These are phyloP conservation scores for Akanthomyces dipterigenus DNA, from an alignment of 2,329 filamentous ascomycete species.

Conservation along the genomic window DNA sequence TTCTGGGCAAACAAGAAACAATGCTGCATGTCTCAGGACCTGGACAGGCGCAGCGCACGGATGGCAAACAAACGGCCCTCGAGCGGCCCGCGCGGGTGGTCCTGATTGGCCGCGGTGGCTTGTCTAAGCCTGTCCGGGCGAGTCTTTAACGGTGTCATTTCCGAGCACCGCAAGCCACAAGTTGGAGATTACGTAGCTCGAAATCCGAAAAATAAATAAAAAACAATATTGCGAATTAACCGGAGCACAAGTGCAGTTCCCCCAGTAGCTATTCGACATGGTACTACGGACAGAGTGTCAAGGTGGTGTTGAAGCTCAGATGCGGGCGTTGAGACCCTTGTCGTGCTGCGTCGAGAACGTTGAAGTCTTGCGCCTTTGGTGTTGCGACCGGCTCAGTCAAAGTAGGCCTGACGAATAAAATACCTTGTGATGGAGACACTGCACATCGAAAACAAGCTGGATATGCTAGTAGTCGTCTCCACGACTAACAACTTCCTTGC, in stretches of 20 bases:
- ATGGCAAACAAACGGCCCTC: conserved; percentile 3
- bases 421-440: neutral
- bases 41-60: neutral
- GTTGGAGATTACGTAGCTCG: too few species aligned
- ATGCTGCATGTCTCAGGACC: neutral
- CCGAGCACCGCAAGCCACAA: too few species aligned
- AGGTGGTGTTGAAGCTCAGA: conserved; percentile 5
- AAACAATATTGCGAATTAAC: too few species aligned
- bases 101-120: neutral
- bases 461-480: conserved; percentile 41
- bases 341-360: neutral
- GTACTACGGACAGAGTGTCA: neutral
- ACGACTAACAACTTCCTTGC: conserved; percentile 46
- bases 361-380: conserved; percentile 4
- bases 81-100: neutral
- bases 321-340: neutral
- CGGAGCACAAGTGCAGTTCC: too few species aligned
- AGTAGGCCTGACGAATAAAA: neutral
- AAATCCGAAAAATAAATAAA: too few species aligned
- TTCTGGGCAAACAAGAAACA: neutral
- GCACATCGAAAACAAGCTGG: neutral
- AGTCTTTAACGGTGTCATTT: too few species aligned
- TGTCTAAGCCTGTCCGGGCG: neutral
- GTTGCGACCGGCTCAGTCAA: neutral
- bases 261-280: too few species aligned